Conservation (phyloP, 495 filamentous ascomycete species). For the Symbiotaphrina buchneri region DNA sequence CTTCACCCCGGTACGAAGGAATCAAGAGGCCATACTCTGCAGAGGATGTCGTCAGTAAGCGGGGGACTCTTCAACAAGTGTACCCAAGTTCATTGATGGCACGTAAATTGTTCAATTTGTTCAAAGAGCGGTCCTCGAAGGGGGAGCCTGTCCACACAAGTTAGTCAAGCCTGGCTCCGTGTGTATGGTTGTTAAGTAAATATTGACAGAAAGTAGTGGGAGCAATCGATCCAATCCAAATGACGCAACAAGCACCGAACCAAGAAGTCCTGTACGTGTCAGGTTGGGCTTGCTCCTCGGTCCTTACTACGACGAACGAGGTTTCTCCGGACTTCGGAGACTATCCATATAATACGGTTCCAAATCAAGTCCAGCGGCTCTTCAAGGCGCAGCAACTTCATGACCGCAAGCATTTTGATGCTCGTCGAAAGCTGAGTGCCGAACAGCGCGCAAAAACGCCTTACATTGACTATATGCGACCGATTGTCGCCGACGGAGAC, state of each 20-base stretch:
- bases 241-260: slow-evolving; percentile 93
- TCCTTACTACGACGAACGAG: slow-evolving; percentile 86
- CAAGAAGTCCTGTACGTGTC: slow-evolving; percentile 93
- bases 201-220: too few relatives aligned
- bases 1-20: slow-evolving; percentile 54
- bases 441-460: slow-evolving; percentile 50
- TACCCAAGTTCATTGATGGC: slow-evolving; percentile 90
- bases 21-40: slow-evolving; percentile 85
- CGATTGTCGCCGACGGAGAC: slow-evolving; percentile 94
- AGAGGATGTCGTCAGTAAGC: slow-evolving; percentile 77
- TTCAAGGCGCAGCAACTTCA: slow-evolving; percentile 95
- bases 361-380: slow-evolving; percentile 88
- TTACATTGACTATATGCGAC: slow-evolving; percentile 79
- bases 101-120: slow-evolving; percentile 73
- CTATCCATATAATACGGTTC: slow-evolving; percentile 96
- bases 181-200: slow-evolving; percentile 5
- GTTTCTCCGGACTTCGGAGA: slow-evolving; percentile 94
- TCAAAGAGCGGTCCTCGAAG: slow-evolving; percentile 49
- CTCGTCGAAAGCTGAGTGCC: slow-evolving; percentile 47
- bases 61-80: slow-evolving; percentile 62
- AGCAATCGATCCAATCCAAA: slow-evolving; percentile 92
- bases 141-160: slow-evolving; percentile 82
- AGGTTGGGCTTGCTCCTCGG: slow-evolving; percentile 89
- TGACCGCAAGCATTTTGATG: slow-evolving; percentile 86
- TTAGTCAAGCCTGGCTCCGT: slow-evolving; percentile 15